Evolutionary conservation across 176 grass and related monocot genomes (phyloP).

Genomic region (Miscanthus lutarioriparius): DNA sequence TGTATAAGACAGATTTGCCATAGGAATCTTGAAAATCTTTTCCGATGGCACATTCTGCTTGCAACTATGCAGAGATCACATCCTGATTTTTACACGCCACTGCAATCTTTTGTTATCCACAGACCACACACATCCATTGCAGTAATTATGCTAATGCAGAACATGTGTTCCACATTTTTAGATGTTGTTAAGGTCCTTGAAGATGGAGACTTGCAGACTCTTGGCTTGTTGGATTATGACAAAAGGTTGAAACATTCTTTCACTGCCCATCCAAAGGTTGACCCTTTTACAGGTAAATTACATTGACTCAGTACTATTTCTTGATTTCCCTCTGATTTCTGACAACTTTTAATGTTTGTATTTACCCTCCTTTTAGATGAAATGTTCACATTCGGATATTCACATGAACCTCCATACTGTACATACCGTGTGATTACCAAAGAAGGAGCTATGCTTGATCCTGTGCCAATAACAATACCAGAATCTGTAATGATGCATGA

Average conservation of each 20-base stretch:
- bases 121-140: background rate
- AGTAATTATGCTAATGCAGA: background rate
- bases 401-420: constrained; percentile 81
- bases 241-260: constrained; percentile 92
- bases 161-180: constrained; percentile 31
- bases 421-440: constrained; percentile 95
- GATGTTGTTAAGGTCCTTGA: constrained; percentile 94
- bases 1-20: background rate
- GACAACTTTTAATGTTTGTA: constrained; percentile 15
- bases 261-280: constrained; percentile 98
- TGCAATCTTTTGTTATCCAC: background rate
- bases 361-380: constrained; percentile 64
- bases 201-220: constrained; percentile 97
- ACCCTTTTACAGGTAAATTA: constrained; percentile 77
- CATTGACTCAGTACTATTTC: constrained; percentile 5
- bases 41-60: background rate
- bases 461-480: constrained; percentile 96
- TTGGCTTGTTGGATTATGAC: constrained; percentile 94
- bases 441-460: constrained; percentile 90
- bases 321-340: background rate
- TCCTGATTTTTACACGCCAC: background rate
- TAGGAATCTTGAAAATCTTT: constrained; percentile 11
- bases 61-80: background rate
- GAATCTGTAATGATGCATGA: constrained; percentile 99
- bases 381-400: constrained; percentile 99